Base-by-base conservation (phyloP, 768 basidiomycete species). In the Russula earlei region DNA sequence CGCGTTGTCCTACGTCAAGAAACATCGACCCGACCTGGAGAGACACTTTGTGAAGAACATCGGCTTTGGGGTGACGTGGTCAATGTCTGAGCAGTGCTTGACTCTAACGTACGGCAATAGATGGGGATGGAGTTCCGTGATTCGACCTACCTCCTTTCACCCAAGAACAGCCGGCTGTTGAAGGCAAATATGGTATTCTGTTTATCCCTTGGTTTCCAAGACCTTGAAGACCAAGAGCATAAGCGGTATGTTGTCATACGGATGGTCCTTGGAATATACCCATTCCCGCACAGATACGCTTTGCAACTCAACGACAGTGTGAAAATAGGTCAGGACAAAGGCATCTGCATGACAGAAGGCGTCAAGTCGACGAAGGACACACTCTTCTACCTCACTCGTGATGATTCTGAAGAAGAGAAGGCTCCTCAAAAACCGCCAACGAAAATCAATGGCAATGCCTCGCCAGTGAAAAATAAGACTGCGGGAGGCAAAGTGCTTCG, bases 111-210 rank as follows among this genome's bases (percentile, higher is more conserved):
- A 17, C 20, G 5, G 22, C 41, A 44, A 53, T 63, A 97, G 94
- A 97, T 85, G 68, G 95, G 95, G 6, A 82, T 97, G 67, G 95
- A 99, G 68, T 97, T 94, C 72, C 83, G 93, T 40, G 95, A 99
- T 66, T 81, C 85, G 10, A 75, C 83, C 0, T 96, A 93, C 67
- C 71, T 93, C 12, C 73, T 98, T 36, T 86, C 85, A 5, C 60
- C 83, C 8, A 98, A 95, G 73, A 95, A 91, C 64, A 71, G 71
- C 7, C 82, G 85, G 10, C 71, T 71, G 14, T 67, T 97, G 47
- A 83, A 80, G 65, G 73, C 83, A 51, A 84, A 85, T 65, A 96
- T 95, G 93, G 78, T 90, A 25, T 75, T 96, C 67, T 89, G 85
- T 65, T 74, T 99, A 33, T 79, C 80, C 19, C 75, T 98, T 47